Conservation (phyloP, 306 rosid genomes). For the Gynostemma pentaphyllum region DNA sequence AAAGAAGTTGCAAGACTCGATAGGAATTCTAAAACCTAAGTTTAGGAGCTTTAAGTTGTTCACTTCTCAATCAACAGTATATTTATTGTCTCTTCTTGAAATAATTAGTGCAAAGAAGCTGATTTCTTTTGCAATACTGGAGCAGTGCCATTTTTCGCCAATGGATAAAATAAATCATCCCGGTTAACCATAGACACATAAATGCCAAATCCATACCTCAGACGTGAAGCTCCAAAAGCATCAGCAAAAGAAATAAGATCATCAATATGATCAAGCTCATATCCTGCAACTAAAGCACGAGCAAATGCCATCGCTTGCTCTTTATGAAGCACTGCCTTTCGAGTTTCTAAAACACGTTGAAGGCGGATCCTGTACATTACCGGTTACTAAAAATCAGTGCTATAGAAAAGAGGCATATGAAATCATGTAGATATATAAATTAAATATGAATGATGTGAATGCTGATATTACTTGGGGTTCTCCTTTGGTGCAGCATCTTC, state of each 20-base stretch:
- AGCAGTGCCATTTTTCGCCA: not conserved
- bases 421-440: not conserved
- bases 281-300: conserved; percentile 90
- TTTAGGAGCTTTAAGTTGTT: not conserved
- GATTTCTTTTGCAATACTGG: not conserved
- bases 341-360: conserved; percentile 82
- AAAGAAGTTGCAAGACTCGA: not conserved
- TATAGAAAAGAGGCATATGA: conserved; percentile 12
- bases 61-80: not conserved
- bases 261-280: conserved; percentile 54
- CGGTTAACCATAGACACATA: not conserved
- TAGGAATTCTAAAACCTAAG: not conserved
- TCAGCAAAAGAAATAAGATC: conserved; percentile 82
- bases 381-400: conserved; percentile 24
- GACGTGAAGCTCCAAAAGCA: conserved; percentile 93
- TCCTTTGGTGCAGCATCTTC: conserved; percentile 54
- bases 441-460: not conserved
- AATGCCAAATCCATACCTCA: conserved; percentile 41
- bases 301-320: conserved; percentile 99
- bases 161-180: not conserved
- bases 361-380: conserved; percentile 64
- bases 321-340: conserved; percentile 76
- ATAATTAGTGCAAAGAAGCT: not conserved
- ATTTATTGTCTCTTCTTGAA: not conserved
- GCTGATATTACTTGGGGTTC: conserved; percentile 60